A percentile compares a stretch with the other conserved stretches of the same genome.
phyloP scores from a whole-genome alignment of 768 basidiomycete species.

The Amanita polypyramis region DNA sequence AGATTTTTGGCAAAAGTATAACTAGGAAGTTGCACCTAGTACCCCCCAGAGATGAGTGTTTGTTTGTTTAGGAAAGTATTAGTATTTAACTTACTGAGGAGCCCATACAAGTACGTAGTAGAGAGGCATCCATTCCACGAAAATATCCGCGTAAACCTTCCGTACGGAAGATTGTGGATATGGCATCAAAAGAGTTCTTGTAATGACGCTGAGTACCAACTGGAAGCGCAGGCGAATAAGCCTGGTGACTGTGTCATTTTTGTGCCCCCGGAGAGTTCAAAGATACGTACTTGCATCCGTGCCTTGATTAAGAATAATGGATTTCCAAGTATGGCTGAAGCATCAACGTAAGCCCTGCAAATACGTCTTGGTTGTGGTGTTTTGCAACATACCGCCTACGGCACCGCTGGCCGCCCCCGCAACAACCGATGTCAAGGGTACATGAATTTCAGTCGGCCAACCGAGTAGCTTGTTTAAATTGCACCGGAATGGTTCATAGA shows the following conservation, averaged over 20 bases:
- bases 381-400: slow-evolving; percentile 60
- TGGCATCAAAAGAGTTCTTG: slow-evolving; percentile 72
- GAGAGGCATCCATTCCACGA: slow-evolving; percentile 89
- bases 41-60: not conserved
- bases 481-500: slow-evolving; percentile 88
- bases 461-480: slow-evolving; percentile 63
- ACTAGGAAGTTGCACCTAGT: slow-evolving; percentile 84
- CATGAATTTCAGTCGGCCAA: slow-evolving; percentile 47
- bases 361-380: too few species aligned
- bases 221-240: slow-evolving; percentile 89
- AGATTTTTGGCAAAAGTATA: slow-evolving; percentile 90
- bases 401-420: slow-evolving; percentile 89
- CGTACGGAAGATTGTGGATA: slow-evolving; percentile 65
- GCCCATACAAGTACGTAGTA: slow-evolving; percentile 91
- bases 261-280: not conserved
- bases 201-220: slow-evolving; percentile 94
- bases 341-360: not conserved
- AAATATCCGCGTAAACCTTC: slow-evolving; percentile 76
- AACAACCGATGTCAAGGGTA: slow-evolving; percentile 65
- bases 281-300: slow-evolving; percentile 74
- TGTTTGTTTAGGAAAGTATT: not conserved
- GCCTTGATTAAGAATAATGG: slow-evolving; percentile 95
- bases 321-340: slow-evolving; percentile 65
- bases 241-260: slow-evolving; percentile 29
- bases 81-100: slow-evolving; percentile 41